Conservation (phyloP, 495 filamentous ascomycete species). For the Tetracladium marchalianum region DNA sequence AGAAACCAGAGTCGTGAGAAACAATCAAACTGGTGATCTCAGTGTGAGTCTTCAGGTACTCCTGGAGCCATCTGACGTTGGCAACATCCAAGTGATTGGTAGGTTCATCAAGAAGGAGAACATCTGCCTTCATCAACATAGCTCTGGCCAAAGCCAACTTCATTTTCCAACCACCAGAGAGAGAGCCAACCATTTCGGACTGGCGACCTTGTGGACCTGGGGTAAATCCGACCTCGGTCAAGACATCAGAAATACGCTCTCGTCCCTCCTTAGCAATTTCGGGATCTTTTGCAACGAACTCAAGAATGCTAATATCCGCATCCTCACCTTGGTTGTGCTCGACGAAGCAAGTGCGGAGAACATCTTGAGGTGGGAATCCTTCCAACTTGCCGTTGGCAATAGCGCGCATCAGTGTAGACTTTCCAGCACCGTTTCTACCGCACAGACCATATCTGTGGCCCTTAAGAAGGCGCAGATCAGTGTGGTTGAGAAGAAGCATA, state of each 20-base stretch:
- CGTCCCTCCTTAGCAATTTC: slow-evolving; percentile 60
- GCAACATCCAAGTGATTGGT: slow-evolving; percentile 97
- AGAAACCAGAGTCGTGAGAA: slow-evolving; percentile 93
- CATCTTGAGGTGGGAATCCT: slow-evolving; percentile 86
- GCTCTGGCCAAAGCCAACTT: slow-evolving; percentile 94
- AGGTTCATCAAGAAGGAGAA: slow-evolving; percentile 93
- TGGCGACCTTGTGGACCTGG: slow-evolving; percentile 82
- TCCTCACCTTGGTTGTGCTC: slow-evolving; percentile 98
- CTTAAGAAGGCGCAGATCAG: slow-evolving; percentile 87
- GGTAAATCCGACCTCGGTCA: slow-evolving; percentile 90
- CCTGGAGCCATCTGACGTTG: slow-evolving; percentile 92
- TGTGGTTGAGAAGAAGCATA: slow-evolving; percentile 95
- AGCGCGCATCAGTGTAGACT: slow-evolving; percentile 95
- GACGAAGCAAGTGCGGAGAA: slow-evolving; percentile 92
- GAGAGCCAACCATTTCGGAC: slow-evolving; percentile 75
- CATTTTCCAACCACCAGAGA: slow-evolving; percentile 99
- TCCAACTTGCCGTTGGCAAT: slow-evolving; percentile 94
- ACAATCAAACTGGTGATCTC: slow-evolving; percentile 98
- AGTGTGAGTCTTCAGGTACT: slow-evolving; percentile 89
- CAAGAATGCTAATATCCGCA: slow-evolving; percentile 87
- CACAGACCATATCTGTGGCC: slow-evolving; percentile 96
- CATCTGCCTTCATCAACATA: slow-evolving; percentile 93
- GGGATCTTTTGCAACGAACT: slow-evolving; percentile 81
- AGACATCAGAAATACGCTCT: slow-evolving; percentile 71
- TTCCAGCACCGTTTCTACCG: slow-evolving; percentile 93